phyloP scores from a whole-genome alignment of 768 basidiomycete species.

The Coprinellus micaceus region DNA sequence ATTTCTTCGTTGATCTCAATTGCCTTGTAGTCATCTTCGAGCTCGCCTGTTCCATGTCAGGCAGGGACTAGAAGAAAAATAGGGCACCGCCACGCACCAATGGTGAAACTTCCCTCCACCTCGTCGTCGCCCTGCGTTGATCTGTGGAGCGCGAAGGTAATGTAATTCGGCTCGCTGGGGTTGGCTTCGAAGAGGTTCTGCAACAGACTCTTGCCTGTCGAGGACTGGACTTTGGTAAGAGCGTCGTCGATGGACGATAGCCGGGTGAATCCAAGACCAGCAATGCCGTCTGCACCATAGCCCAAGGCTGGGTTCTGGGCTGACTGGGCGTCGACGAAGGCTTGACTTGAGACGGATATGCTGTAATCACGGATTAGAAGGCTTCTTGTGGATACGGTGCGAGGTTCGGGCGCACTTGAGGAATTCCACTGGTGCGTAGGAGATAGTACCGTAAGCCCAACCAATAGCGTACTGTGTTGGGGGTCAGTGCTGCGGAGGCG shows the following conservation, averaged over 20 bases:
- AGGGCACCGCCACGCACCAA: slow-evolving; percentile 43
- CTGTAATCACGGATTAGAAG: slow-evolving; percentile 33
- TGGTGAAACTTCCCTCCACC: slow-evolving; percentile 65
- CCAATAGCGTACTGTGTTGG: slow-evolving; percentile 72
- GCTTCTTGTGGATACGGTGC: not conserved
- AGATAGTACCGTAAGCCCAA: slow-evolving; percentile 66
- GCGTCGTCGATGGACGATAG: slow-evolving; percentile 68
- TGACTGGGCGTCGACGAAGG: slow-evolving; percentile 57
- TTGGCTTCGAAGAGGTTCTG: slow-evolving; percentile 74
- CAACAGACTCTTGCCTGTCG: slow-evolving; percentile 64
- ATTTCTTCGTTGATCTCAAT: slow-evolving; percentile 58
- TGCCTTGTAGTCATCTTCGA: slow-evolving; percentile 56
- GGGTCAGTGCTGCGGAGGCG: not conserved
- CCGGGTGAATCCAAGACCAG: slow-evolving; percentile 74
- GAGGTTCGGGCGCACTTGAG: slow-evolving; percentile 49
- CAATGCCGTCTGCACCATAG: slow-evolving; percentile 69
- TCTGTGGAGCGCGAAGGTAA: slow-evolving; percentile 72
- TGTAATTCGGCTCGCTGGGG: slow-evolving; percentile 70
- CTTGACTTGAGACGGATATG: slow-evolving; percentile 63
- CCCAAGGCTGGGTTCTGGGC: slow-evolving; percentile 71
- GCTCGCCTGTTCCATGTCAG: slow-evolving; percentile 48
- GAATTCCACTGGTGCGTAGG: slow-evolving; percentile 62
- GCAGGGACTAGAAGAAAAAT: not conserved
- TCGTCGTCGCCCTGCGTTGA: slow-evolving; percentile 48
- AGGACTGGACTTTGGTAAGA: slow-evolving; percentile 53